Evolutionary conservation across 768 basidiomycete genomes (phyloP).

Genomic region (Pleurotus djamor): DNA sequence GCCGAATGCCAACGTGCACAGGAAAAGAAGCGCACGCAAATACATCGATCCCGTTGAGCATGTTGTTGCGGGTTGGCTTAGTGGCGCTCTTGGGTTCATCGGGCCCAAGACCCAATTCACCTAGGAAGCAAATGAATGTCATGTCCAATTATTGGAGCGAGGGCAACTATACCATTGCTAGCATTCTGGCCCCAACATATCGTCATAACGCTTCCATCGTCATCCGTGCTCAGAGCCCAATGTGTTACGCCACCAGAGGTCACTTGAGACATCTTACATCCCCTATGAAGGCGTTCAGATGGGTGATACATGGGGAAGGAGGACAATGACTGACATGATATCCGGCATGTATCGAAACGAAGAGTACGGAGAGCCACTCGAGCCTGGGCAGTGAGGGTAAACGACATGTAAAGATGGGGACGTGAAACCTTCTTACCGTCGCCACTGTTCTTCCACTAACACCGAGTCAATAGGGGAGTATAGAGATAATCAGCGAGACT

Average conservation of each 20-base stretch:
- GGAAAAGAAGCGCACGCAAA: constrained; percentile 53
- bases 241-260: constrained; percentile 88
- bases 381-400: constrained; percentile 43
- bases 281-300: constrained; percentile 38
- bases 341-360: constrained; percentile 87
- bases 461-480: constrained; percentile 1
- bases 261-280: constrained; percentile 71
- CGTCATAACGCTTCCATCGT: constrained; percentile 76
- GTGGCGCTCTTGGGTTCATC: constrained; percentile 87
- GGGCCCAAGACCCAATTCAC: constrained; percentile 79
- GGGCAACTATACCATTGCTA: constrained; percentile 56
- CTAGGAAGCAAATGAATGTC: constrained; percentile 23
- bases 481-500: not conserved
- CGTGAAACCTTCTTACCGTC: constrained; percentile 54
- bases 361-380: constrained; percentile 87
- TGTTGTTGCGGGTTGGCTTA: constrained; percentile 70
- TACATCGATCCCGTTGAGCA: constrained; percentile 78
- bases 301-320: not conserved
- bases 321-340: constrained; percentile 55
- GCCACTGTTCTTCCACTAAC: constrained; percentile 91
- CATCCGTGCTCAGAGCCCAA: constrained; percentile 75
- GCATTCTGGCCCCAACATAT: constrained; percentile 86
- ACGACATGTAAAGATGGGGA: constrained; percentile 5
- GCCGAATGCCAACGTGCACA: not conserved
- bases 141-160: not conserved